Base-by-base conservation (phyloP, 129 eudicot species). In the Scalesia atractyloides region DNA sequence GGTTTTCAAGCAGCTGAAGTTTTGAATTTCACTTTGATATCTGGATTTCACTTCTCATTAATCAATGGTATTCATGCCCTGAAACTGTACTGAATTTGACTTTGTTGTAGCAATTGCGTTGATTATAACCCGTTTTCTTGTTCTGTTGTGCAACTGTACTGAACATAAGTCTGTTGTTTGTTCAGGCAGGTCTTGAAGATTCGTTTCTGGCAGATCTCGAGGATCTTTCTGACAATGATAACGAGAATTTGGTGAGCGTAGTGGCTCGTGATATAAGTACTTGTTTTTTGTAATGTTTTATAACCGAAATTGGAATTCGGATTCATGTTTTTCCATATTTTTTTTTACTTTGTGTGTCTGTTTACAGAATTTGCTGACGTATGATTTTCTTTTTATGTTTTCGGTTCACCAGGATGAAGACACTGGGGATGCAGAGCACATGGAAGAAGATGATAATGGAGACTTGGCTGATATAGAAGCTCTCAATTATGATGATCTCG, bases 171-270 rank as follows among this genome's bases (percentile, higher is more conserved):
- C 7, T 59, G 14, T 52, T 26, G 0, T 9, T 13, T 70, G 49
- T 73, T 51, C 91, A 90, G 99, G 97, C 99, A 34, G 83, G 89
- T 80, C 89, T 95, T 26, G 88, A 87, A 73, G 99, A 95, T 84
- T 95, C 99, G 15, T 95, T 95, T 79, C 81, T 95, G 47, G 99
- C 99, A 12, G 99, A 95, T 81, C 99, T 95, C 4, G 99, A 94
- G 48, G 99, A 95, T 24, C 86, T 95, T 59, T 95, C 99, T 0
- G 99, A 95, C 74, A 86, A 86, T 77, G 97, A 95, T 65, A 89
- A 77, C 1, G 91, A 90, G 68, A 64, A 73, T 73, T 70, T 79
- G 84, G 96, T 92, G 66, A 87, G 92, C 75, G 18, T 64, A 8
- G 49, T 26, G 12, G 58, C 24, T n/a, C 13, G 1, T 79, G 10